Evolutionary conservation across 495 filamentous ascomycete species (phyloP), one percentile per base, ranked within the genome.

Genomic region (Aspergillus panamensis): DNA sequence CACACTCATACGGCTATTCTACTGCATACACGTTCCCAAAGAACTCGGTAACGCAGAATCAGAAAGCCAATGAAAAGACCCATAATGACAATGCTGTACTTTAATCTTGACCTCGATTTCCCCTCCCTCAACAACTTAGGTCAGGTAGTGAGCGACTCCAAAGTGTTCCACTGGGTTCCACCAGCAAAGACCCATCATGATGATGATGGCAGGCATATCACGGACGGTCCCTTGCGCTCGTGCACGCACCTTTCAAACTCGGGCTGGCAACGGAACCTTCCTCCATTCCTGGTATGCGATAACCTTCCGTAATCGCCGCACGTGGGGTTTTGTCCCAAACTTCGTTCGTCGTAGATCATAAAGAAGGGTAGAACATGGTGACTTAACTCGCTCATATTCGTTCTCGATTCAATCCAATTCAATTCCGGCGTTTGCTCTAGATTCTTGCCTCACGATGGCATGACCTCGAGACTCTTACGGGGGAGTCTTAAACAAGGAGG

Each of bases 271-370:
- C 47, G 35, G 45, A 51, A 48, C 54, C 45, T 32, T 48, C 35
- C 39, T 43, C 21, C 7, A 49, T 42, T 42, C 35, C 20, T 62
- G 60, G 60, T 53, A 45, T 32, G 55, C 60, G 60, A 62, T 49
- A 58, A 50, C 49, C 50, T 49, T 35, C 50, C 54, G 21, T 53
- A 21, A 49, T 35, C 16, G 19, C 54, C 9, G 60, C 60, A 58
- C 55, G 60, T 62, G 60, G 60, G 55, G 19, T 29, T 49, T 21
- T 20, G 53, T 45, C 37, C 43, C 33, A 45, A 25, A 56, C 53
- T 30, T 56, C 29, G 43, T 19, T 20, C 30, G 43, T 40, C 1
- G 32, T 16, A 39, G 13, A 21, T 25, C 20, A 20, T 19, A 14
- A 8, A 48, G 42, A 33, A 29, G 8, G 21, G 25, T 54, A 39